A percentile compares a stretch with the other conserved stretches of the same genome.
Evolutionary conservation across 2,329 filamentous ascomycete genomes (phyloP).

Genomic region (Venturiaceae sp.): DNA sequence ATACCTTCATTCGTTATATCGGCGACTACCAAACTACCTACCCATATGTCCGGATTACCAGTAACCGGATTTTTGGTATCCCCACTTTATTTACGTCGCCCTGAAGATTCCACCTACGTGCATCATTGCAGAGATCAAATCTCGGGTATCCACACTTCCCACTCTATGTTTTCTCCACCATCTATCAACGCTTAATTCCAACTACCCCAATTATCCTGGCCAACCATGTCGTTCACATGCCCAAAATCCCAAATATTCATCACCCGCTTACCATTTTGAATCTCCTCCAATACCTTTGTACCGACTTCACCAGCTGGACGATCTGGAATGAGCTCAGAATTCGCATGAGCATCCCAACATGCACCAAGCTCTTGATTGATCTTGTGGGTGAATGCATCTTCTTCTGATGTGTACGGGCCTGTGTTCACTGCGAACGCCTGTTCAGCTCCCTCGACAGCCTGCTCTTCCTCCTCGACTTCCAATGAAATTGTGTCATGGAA

Average conservation of each 20-base stretch:
- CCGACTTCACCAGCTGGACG: background rate
- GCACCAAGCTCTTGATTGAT: background rate
- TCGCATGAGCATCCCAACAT: background rate
- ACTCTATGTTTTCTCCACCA: background rate
- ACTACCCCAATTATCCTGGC: too few relatives aligned
- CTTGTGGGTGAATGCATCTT: background rate
- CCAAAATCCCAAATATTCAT: background rate
- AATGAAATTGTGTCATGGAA: background rate
- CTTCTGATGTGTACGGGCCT: background rate
- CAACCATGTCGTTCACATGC: background rate
- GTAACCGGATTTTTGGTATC: background rate
- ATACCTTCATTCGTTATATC: background rate
- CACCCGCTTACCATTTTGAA: background rate
- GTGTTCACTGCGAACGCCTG: background rate
- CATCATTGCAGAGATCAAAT: background rate
- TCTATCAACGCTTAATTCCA: background rate
- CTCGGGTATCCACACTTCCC: background rate
- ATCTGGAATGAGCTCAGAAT: background rate
- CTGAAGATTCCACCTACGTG: too few relatives aligned
- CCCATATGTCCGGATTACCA: background rate
- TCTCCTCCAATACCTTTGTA: background rate
- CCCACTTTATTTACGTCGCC: too few relatives aligned
- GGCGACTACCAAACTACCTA: background rate
- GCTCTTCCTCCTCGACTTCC: background rate
- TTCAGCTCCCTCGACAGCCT: background rate